Evolutionary conservation across 2,329 filamentous ascomycete genomes (phyloP), one percentile per base, ranked within the genome.

Genomic region (Neofusicoccum cordaticola): DNA sequence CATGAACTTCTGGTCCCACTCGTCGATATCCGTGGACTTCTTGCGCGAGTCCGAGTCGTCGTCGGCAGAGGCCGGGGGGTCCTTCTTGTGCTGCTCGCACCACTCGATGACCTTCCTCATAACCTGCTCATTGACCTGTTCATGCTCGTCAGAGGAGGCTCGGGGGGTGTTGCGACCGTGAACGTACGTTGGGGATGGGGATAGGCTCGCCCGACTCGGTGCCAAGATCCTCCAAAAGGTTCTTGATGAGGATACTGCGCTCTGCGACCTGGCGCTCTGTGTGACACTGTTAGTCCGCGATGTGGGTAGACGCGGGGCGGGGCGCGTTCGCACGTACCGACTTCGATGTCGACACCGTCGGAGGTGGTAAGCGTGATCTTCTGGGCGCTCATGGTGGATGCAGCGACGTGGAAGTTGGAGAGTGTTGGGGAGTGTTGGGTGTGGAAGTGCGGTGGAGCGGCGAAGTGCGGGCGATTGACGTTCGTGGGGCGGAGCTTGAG

Each of bases 1-100:
- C 95, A 99, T 98, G 80, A 98, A 99, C 82, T 99, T 99, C 80
- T 98, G 94, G 73, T 99, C 95, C 95, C 95, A 99, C 81, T 99
- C 95, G 66, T 98, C 95, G 70, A 99, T 99, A 73, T 99, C 95
- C 52, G 95, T 98, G 1, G 93, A 97, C 87, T 97, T 97, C 85
- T 97, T 97, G 72, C 95, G 92, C 58, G 89, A 93, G 73, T 98
- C 94, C 67, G 90, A 90, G 72, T 99, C 93, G 66, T 97, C 95
- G 68, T 98, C 94, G 72, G 88, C 87, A 62, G 89, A 84, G 68
- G 88, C 86, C n/a, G 88, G 84, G 44, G 95, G 92, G 74, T 99
- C 95, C 77, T 88, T 88, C 79, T 91, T 91, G 86, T 99, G 95
- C 77, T 97, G 92, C 69, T 91, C 88, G 83, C 95, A 98, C 95